Percentiles rank a stretch among this genome's conserved stretches.
Conservation (phyloP, 768 basidiomycete species). For the Baorangia bicolor region DNA sequence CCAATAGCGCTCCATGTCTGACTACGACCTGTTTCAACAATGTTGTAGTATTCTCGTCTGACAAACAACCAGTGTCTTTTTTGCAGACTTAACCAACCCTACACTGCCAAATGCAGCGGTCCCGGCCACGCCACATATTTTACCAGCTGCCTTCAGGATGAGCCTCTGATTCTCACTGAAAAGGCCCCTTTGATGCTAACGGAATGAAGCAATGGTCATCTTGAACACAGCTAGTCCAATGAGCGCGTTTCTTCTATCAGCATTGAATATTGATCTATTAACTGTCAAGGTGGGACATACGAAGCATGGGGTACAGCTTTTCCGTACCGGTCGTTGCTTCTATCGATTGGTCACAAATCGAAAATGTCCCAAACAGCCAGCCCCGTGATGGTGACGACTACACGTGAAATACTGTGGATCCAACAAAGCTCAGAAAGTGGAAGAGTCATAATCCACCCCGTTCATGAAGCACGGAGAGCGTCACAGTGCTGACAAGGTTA, state of each 20-base stretch:
- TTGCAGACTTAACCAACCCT: constrained; percentile 65
- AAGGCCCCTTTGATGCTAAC: constrained; percentile 61
- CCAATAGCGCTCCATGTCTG: constrained; percentile 69
- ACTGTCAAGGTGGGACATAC: constrained; percentile 56
- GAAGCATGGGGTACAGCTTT: constrained; percentile 63
- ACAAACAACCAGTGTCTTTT: background rate
- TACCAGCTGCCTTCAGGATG: too few species aligned
- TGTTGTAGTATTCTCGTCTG: constrained; percentile 40
- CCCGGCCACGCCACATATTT: too few species aligned
- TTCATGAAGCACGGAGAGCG: constrained; percentile 73
- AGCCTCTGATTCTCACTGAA: too few species aligned
- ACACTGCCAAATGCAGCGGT: constrained; percentile 46
- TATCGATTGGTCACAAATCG: constrained; percentile 61
- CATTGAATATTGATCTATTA: background rate
- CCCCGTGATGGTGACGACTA: constrained; percentile 58
- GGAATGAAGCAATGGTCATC: constrained; percentile 79
- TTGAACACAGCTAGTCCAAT: constrained; percentile 54
- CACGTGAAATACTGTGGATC: constrained; percentile 52
- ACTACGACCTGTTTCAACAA: constrained; percentile 70
- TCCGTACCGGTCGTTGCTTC: constrained; percentile 67
- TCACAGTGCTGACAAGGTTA: constrained; percentile 77
- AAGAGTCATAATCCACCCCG: constrained; percentile 84
- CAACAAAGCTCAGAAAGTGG: constrained; percentile 55
- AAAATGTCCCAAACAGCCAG: constrained; percentile 54
- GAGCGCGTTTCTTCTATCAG: background rate